A percentile compares a stretch with the other conserved stretches of the same genome.
These are phyloP conservation scores for Venturiaceae sp. DNA, from an alignment of 2,329 filamentous ascomycete species.

Conservation along the genomic window DNA sequence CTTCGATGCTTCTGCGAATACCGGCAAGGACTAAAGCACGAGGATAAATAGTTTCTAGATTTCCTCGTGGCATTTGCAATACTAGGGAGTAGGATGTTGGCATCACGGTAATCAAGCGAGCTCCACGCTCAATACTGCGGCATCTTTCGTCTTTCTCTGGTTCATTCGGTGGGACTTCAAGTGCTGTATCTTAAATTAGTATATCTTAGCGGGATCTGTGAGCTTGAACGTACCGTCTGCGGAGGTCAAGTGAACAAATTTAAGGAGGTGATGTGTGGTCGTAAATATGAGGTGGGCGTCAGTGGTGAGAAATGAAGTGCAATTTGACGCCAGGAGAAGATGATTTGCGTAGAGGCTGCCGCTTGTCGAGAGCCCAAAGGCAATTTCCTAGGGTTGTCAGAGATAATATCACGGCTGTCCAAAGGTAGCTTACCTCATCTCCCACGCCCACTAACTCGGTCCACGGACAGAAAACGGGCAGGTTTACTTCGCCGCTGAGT, in stretches of 20 bases:
- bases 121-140: conserved; percentile 82
- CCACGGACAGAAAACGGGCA: conserved; percentile 20
- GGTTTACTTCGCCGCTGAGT: background rate
- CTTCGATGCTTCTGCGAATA: conserved; percentile 71
- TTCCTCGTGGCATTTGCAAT: conserved; percentile 91
- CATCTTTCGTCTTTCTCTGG: conserved; percentile 89
- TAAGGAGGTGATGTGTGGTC: conserved; percentile 83
- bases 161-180: conserved; percentile 78
- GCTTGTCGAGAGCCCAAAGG: conserved; percentile 60
- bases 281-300: conserved; percentile 80
- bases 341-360: conserved; percentile 74
- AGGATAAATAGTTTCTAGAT: conserved; percentile 90
- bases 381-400: conserved; percentile 26
- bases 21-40: conserved; percentile 86
- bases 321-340: conserved; percentile 67
- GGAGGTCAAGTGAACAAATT: conserved; percentile 73
- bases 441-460: conserved; percentile 24
- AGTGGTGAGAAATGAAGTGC: conserved; percentile 82
- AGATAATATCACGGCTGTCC: background rate
- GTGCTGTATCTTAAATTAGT: conserved; percentile 40
- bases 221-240: conserved; percentile 47
- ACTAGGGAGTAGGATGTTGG: conserved; percentile 79
- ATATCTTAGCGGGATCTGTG: too few species aligned
- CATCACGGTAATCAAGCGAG: conserved; percentile 77
- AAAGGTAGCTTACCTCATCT: conserved; percentile 31